A percentile compares a stretch with the other conserved stretches of the same genome.
Evolutionary conservation across 192 early-diverging fungal species (phyloP).

Genomic region (Linnemannia zychae): DNA sequence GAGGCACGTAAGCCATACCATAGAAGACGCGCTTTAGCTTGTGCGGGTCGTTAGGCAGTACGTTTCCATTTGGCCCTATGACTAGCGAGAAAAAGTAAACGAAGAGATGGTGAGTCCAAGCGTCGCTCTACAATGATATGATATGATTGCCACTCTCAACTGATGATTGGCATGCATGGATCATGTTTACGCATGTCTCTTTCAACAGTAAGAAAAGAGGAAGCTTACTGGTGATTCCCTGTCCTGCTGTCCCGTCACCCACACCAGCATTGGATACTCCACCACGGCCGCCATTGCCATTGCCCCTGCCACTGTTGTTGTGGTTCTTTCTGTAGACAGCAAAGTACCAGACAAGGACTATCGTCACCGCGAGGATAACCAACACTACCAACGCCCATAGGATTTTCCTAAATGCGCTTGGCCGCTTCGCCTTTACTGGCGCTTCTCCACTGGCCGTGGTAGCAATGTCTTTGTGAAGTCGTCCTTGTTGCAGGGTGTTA

Average conservation of each 20-base stretch:
- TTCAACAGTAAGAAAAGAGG: not conserved
- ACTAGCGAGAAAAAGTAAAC: not conserved
- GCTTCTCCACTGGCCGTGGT: not conserved
- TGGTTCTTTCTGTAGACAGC: conserved; percentile 38
- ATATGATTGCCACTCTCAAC: not conserved
- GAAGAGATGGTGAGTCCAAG: not conserved
- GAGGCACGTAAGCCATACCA: conserved; percentile 51
- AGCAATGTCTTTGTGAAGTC: not conserved
- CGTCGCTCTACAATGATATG: not conserved
- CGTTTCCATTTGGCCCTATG: conserved; percentile 15
- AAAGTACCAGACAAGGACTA: conserved; percentile 43
- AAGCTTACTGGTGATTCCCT: not conserved
- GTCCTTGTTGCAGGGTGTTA: not conserved
- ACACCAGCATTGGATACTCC: not conserved
- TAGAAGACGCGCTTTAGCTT: conserved; percentile 43
- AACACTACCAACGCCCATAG: conserved; percentile 4
- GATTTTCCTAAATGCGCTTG: conserved; percentile 15
- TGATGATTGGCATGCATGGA: not conserved
- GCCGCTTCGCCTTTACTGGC: conserved; percentile 1
- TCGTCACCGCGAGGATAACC: conserved; percentile 12
- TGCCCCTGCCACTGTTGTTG: not conserved
- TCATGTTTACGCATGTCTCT: not conserved
- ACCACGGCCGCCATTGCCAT: not conserved
- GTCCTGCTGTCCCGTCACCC: not conserved
- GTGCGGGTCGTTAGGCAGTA: conserved; percentile 5